These are phyloP conservation scores for Medicago arabica DNA, from an alignment of 306 rosid genomes.

Conservation along the genomic window DNA sequence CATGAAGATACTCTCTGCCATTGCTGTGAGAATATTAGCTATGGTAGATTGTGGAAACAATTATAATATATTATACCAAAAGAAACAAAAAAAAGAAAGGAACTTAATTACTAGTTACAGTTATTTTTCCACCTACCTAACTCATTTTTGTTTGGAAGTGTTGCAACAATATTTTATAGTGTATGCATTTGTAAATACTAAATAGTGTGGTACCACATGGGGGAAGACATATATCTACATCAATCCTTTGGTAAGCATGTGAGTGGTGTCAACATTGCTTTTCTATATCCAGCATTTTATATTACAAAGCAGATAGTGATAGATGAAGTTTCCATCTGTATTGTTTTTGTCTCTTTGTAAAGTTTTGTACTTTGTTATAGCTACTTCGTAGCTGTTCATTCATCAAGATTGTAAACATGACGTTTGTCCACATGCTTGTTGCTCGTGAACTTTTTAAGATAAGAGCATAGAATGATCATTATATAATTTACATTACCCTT, in stretches of 20 bases:
- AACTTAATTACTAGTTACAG: constrained; percentile 50
- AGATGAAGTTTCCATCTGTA: constrained; percentile 65
- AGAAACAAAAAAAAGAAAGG: constrained; percentile 3
- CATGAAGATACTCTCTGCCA: constrained; percentile 38
- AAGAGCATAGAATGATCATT: constrained; percentile 35
- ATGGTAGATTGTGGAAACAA: constrained; percentile 47
- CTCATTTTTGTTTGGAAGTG: constrained; percentile 36
- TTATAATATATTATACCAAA: constrained; percentile 10
- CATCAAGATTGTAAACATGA: constrained; percentile 22
- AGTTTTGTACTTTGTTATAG: constrained; percentile 34
- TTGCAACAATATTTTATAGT: constrained; percentile 12
- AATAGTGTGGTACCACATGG: constrained; percentile 66
- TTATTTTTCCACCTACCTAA: constrained; percentile 37
- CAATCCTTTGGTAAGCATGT: constrained; percentile 54
- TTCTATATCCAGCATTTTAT: constrained; percentile 40
- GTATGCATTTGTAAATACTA: constrained; percentile 30
- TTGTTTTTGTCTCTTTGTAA: constrained; percentile 50
- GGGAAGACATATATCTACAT: constrained; percentile 38
- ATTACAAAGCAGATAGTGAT: constrained; percentile 57
- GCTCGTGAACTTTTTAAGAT: constrained; percentile 15
- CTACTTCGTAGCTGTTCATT: constrained; percentile 38
- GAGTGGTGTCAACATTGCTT: constrained; percentile 52
- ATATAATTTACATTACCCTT: background rate
- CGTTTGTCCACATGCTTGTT: constrained; percentile 33
- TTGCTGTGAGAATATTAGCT: constrained; percentile 40